Conservation (phyloP, 2,329 filamentous ascomycete genomes). For the Teratosphaeria destructans region DNA sequence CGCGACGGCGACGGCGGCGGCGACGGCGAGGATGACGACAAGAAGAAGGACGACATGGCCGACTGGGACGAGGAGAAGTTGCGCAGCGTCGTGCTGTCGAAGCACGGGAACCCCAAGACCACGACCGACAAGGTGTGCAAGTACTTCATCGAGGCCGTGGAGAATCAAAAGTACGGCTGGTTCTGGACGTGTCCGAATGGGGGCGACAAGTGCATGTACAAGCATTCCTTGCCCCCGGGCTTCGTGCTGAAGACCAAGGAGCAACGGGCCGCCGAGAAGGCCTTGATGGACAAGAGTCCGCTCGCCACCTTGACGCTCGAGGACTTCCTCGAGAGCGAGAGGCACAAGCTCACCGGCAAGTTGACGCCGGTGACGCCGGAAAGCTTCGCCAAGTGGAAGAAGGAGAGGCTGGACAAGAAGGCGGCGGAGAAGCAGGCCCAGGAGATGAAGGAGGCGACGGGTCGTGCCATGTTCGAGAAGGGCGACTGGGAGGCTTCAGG, state of each 20-base stretch:
- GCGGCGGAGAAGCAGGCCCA: constrained; percentile 83
- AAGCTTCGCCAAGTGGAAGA: constrained; percentile 93
- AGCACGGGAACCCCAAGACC: constrained; percentile 93
- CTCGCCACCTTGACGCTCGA: constrained; percentile 90
- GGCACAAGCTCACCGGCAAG: constrained; percentile 84
- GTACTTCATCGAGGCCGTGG: constrained; percentile 91
- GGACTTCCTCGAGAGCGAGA: constrained; percentile 92
- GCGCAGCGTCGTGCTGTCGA: constrained; percentile 78
- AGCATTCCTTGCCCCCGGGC: constrained; percentile 85
- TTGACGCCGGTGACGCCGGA: constrained; percentile 91
- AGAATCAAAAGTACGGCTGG: constrained; percentile 98
- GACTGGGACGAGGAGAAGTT: constrained; percentile 98
- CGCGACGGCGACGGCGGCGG: constrained; percentile 61
- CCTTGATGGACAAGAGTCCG: constrained; percentile 88
- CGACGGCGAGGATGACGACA: constrained; percentile 60
- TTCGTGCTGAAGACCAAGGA: constrained; percentile 98
- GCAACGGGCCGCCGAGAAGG: constrained; percentile 90
- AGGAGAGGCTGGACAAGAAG: constrained; percentile 89
- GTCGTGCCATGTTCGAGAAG: constrained; percentile 89
- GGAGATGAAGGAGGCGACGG: constrained; percentile 89
- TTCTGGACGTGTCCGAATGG: constrained; percentile 98
- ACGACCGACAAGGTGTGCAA: constrained; percentile 99
- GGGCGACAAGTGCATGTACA: constrained; percentile 97
- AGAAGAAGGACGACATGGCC: constrained; percentile 85
- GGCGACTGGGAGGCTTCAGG: constrained; percentile 73